Conservation (phyloP, 2,329 filamentous ascomycete species). For the Fusarium xylarioides region DNA sequence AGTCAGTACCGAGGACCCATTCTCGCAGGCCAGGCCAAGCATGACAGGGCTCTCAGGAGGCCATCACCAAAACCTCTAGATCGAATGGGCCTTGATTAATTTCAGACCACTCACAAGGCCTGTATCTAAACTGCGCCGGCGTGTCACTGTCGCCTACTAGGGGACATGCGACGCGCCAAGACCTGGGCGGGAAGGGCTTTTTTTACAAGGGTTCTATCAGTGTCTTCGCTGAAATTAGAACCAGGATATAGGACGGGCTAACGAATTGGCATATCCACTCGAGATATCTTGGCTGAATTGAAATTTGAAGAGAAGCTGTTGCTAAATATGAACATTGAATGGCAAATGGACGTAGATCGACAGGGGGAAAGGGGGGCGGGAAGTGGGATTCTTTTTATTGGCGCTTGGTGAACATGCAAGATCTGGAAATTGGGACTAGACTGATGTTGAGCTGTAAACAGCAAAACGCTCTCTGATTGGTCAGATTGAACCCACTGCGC, state of each 20-base stretch:
- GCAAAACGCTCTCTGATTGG: too few species aligned
- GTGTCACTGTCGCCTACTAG: constrained; percentile 6
- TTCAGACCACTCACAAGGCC: constrained; percentile 12
- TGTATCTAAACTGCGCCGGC: background rate
- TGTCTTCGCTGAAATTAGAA: constrained; percentile 1
- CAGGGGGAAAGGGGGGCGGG: constrained; percentile 6
- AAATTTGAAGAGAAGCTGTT: constrained; percentile 9
- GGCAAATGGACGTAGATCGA: constrained; percentile 17
- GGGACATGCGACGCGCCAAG: constrained; percentile 26
- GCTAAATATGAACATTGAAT: constrained; percentile 18
- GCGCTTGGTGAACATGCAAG: constrained; percentile 3
- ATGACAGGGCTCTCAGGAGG: constrained; percentile 32
- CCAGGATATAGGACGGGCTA: constrained; percentile 5
- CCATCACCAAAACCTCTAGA: constrained; percentile 32
- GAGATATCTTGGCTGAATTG: background rate
- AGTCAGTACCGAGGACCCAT: constrained; percentile 33
- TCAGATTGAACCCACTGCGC: too few species aligned
- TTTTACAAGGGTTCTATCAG: background rate
- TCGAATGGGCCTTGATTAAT: constrained; percentile 15
- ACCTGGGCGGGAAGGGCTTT: constrained; percentile 29
- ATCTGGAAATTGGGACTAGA: background rate
- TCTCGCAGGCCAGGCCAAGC: constrained; percentile 7
- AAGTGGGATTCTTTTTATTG: background rate
- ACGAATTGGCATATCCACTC: constrained; percentile 6
- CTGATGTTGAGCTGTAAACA: too few species aligned